A percentile compares a stretch with the other conserved stretches of the same genome.
phyloP scores from a whole-genome alignment of 257 asterid species.

The Anisodus acutangulus region DNA sequence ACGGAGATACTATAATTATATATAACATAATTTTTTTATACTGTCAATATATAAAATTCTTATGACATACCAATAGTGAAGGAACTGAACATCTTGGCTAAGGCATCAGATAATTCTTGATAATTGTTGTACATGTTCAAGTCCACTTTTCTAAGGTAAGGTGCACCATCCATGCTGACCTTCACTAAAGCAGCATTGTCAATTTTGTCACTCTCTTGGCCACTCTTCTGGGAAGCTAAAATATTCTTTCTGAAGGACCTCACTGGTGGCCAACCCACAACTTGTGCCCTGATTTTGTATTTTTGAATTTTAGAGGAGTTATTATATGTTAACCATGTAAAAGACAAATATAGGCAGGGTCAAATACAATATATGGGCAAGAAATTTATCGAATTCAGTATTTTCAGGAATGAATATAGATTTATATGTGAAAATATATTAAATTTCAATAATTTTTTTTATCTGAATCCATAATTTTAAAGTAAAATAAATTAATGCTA shows the following conservation, averaged over 20 bases:
- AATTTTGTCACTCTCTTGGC: slow-evolving; percentile 26
- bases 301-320: background rate
- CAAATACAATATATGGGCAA: too few relatives aligned
- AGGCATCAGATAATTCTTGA: slow-evolving; percentile 44
- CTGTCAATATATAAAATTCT: background rate
- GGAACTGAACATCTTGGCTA: slow-evolving; percentile 49
- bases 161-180: slow-evolving; percentile 40
- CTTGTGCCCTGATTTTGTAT: slow-evolving; percentile 40
- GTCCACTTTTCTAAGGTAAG: slow-evolving; percentile 48
- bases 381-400: too few relatives aligned
- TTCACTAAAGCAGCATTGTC: slow-evolving; percentile 37
- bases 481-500: too few relatives aligned
- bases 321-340: too few relatives aligned
- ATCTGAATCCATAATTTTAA: too few relatives aligned
- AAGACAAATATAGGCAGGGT: too few relatives aligned
- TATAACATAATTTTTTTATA: too few relatives aligned
- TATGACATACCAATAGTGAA: slow-evolving; percentile 41
- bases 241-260: slow-evolving; percentile 42
- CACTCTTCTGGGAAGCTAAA: slow-evolving; percentile 29
- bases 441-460: too few relatives aligned
- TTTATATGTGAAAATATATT: too few relatives aligned
- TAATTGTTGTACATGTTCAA: slow-evolving; percentile 47
- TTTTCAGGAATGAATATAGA: too few relatives aligned
- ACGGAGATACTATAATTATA: too few relatives aligned
- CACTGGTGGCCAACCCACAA: slow-evolving; percentile 55